Evolutionary conservation across 2,329 filamentous ascomycete genomes (phyloP).

Genomic region (Exophiala sp.): DNA sequence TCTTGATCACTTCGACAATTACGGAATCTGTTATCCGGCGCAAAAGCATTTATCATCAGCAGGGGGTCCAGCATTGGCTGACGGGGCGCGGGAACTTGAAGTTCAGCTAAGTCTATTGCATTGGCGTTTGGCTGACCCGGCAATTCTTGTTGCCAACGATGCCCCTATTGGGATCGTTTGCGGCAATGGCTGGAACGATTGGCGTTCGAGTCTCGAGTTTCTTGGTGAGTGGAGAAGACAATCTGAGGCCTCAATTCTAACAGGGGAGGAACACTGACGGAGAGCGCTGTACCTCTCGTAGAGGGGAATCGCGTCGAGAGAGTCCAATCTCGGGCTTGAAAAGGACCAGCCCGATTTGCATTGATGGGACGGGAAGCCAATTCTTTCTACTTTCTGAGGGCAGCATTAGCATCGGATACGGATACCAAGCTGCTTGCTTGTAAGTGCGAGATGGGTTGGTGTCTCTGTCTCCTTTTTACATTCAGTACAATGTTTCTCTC

Average conservation of each 20-base stretch:
- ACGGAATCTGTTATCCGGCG: background rate
- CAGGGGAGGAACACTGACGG: constrained; percentile 12
- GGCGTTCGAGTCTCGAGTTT: background rate
- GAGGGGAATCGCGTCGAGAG: background rate
- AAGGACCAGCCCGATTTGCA: background rate
- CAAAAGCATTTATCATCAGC: background rate
- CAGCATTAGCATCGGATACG: constrained; percentile 19
- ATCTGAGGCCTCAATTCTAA: background rate
- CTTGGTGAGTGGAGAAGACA: constrained; percentile 16
- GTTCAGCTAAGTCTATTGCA: constrained; percentile 19
- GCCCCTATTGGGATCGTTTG: no score
- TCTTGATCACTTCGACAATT: background rate
- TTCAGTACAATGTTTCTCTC: background rate
- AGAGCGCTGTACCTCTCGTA: no score
- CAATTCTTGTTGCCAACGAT: background rate
- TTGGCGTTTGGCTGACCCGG: constrained; percentile 12
- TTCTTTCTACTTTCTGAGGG: background rate
- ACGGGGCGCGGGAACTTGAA: background rate
- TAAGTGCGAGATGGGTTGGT: constrained; percentile 24
- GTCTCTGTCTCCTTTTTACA: constrained; percentile 11
- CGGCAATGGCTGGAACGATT: no score
- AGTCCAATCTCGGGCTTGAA: background rate
- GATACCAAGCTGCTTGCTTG: constrained; percentile 25
- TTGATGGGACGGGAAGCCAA: background rate
- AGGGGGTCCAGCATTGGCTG: background rate